Evolutionary conservation across 805 yeast species (phyloP).

Genomic region (Alloascoidea africana): DNA sequence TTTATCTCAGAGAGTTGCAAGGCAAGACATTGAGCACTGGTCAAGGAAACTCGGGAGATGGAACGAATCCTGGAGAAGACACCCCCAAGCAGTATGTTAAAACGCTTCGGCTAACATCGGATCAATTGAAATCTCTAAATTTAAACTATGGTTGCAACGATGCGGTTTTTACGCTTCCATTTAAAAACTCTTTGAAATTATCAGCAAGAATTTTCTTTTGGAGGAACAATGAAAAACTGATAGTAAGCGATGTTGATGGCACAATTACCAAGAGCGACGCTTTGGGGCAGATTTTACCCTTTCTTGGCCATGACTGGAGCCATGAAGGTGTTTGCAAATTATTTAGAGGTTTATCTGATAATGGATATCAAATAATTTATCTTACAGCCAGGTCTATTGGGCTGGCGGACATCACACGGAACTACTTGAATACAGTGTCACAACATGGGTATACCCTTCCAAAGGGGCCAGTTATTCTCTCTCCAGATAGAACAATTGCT

Average conservation of each 20-base stretch:
- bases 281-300: slow-evolving; percentile 84
- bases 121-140: slow-evolving; percentile 62
- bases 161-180: slow-evolving; percentile 61
- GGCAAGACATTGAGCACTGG: neutral
- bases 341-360: slow-evolving; percentile 70
- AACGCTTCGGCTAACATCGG: slow-evolving; percentile 82
- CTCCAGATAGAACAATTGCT: slow-evolving; percentile 95
- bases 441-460: slow-evolving; percentile 65
- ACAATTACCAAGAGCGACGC: slow-evolving; percentile 98
- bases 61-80: slow-evolving; percentile 3
- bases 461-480: slow-evolving; percentile 80
- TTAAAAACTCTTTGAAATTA: slow-evolving; percentile 69
- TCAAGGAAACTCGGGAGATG: neutral
- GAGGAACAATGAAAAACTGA: slow-evolving; percentile 77
- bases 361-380: slow-evolving; percentile 90
- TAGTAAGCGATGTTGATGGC: slow-evolving; percentile 94
- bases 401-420: slow-evolving; percentile 82
- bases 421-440: slow-evolving; percentile 60
- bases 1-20: neutral
- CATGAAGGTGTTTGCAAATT: slow-evolving; percentile 90
- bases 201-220: slow-evolving; percentile 66
- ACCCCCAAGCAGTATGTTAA: slow-evolving; percentile 57
- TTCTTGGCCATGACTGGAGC: slow-evolving; percentile 96
- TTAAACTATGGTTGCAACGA: slow-evolving; percentile 70
- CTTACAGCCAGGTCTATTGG: slow-evolving; percentile 93